A percentile compares a stretch with the other conserved stretches of the same genome.
Conservation (phyloP, 2,329 filamentous ascomycete species). For the Akanthomyces muscarius region DNA sequence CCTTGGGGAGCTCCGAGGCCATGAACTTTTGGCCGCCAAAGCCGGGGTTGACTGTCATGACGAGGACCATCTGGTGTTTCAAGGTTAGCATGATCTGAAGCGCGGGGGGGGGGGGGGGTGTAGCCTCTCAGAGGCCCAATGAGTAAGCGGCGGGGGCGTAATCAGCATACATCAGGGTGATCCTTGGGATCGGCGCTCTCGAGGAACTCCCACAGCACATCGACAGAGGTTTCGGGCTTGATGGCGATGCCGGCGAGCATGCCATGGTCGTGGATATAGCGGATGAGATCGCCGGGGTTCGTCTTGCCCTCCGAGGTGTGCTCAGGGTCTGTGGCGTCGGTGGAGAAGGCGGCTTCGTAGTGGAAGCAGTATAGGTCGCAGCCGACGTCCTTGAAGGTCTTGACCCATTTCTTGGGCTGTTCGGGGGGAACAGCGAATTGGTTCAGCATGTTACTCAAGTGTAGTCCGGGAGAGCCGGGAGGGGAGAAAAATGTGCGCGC, state of each 20-base stretch:
- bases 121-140: too few relatives aligned
- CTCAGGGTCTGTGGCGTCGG: conserved; percentile 76
- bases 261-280: conserved; percentile 83
- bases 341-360: conserved; percentile 92
- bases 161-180: conserved; percentile 73
- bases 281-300: conserved; percentile 77
- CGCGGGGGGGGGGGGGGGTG: too few relatives aligned
- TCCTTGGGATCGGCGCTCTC: conserved; percentile 70
- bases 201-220: conserved; percentile 88
- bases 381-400: conserved; percentile 87
- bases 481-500: conserved; percentile 25
- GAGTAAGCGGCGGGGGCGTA: not conserved
- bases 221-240: conserved; percentile 86
- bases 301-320: conserved; percentile 66
- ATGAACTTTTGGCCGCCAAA: conserved; percentile 99
- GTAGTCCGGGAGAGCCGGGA: not conserved
- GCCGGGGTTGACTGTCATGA: conserved; percentile 97
- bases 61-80: conserved; percentile 78
- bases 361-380: conserved; percentile 99
- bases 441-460: conserved; percentile 8
- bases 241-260: conserved; percentile 93
- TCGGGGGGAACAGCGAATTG: not conserved
- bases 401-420: conserved; percentile 96
- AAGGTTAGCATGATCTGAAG: not conserved
- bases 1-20: conserved; percentile 92